Evolutionary conservation across 2,329 filamentous ascomycete genomes (phyloP), one percentile per base, ranked within the genome.

Genomic region (Colletotrichum ledebouriae): DNA sequence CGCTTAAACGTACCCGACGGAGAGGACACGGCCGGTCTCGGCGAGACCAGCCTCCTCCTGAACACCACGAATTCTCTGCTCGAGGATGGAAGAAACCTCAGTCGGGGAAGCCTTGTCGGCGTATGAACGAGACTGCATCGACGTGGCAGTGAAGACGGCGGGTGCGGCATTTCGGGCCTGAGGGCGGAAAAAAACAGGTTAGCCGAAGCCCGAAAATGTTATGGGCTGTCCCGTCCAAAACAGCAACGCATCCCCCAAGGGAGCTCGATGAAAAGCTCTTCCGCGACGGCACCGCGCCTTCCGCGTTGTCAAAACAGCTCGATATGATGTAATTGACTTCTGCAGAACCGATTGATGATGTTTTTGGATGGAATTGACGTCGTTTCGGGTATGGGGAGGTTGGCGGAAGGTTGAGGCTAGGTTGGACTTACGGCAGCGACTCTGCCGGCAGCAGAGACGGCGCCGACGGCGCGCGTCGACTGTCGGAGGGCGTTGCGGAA

Each of bases 71-170:
- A 99, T 99, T 85, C 94, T 90, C 90, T 98, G 95, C 89, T 98
- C 96, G 81, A 99, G 93, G 84, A 99, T 98, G 77, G 95, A 98
- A 77, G 96, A 98, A 78, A 98, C 95, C 89, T 99, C 96, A 79
- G 95, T 99, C 77, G 96, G 96, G 71, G 94, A 85, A 78, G 96
- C 94, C 90, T 98, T 98, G 80, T 97, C 94, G 84, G 91, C 86
- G 86, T 97, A 98, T 84, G 89, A 89, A 85, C 96, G 93, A 82
- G 90, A 84, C 82, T 92, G 90, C 82, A 91, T 86, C 76, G 89
- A 85, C 76, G 86, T 84, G 78, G 88, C 86, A 86, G 89, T 91
- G 87, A 91, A 85, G 82, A 88, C 87, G 82, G 89, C 90, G 81
- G 94, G 93, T 86, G 89, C 88, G 87, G 90, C 91, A 87, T 91